phyloP scores from a whole-genome alignment of 768 basidiomycete species.

The Boletus bicolor region DNA sequence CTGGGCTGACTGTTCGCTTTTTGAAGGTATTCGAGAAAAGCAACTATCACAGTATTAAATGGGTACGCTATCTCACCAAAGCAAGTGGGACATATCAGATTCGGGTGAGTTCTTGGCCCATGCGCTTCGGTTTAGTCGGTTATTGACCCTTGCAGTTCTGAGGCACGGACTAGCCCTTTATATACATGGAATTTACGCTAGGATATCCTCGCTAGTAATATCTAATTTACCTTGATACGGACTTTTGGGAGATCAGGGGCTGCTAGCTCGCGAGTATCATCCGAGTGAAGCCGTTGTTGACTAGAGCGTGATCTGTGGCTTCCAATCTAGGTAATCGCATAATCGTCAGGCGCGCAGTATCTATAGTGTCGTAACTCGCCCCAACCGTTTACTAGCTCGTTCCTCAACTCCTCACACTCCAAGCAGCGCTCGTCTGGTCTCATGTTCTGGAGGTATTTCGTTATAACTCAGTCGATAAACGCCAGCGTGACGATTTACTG shows the following conservation, averaged over 20 bases:
- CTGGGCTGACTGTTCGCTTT: conserved; percentile 93
- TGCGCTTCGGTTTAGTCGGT: background rate
- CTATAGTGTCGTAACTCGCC: conserved; percentile 23
- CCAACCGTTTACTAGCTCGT: conserved; percentile 11
- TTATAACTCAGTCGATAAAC: background rate
- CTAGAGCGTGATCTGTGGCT: conserved; percentile 6
- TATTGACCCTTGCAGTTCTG: conserved; percentile 24
- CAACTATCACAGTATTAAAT: conserved; percentile 92
- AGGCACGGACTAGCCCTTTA: conserved; percentile 14
- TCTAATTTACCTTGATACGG: conserved; percentile 25
- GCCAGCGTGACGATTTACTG: background rate
- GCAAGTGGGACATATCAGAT: conserved; percentile 93
- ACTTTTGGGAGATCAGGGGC: conserved; percentile 7
- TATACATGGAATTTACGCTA: conserved; percentile 27
- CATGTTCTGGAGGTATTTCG: conserved; percentile 50
- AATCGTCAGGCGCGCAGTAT: background rate
- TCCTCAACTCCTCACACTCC: conserved; percentile 3
- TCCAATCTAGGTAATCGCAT: conserved; percentile 28
- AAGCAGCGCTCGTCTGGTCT: conserved; percentile 21
- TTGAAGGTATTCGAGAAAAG: conserved; percentile 97
- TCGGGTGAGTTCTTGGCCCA: conserved; percentile 55
- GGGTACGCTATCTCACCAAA: conserved; percentile 94
- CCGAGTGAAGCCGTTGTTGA: background rate
- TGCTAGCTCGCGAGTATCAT: background rate
- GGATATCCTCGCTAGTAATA: conserved; percentile 22